These are phyloP conservation scores for Suillus ampliporus DNA, from an alignment of 768 basidiomycete genomes.

Conservation along the genomic window DNA sequence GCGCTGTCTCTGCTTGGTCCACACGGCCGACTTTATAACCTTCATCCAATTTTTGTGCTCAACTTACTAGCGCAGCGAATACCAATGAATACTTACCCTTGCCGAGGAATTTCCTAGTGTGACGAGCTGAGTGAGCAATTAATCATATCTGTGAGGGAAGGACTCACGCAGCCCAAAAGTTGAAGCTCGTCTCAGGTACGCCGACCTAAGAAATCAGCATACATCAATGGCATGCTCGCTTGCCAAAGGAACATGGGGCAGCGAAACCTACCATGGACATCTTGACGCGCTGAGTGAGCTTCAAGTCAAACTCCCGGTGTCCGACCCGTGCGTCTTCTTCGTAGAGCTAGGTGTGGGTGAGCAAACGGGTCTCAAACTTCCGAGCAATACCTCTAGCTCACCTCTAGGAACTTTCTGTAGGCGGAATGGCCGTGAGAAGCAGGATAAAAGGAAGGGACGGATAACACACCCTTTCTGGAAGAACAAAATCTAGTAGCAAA, in stretches of 20 bases:
- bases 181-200: conserved; percentile 93
- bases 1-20: conserved; percentile 95
- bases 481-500: conserved; percentile 70
- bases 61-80: neutral
- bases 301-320: conserved; percentile 94
- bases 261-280: conserved; percentile 90
- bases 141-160: conserved; percentile 8
- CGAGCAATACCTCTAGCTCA: conserved; percentile 28
- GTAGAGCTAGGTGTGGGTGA: conserved; percentile 58
- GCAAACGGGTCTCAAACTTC: neutral
- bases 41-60: conserved; percentile 26
- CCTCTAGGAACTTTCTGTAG: conserved; percentile 81
- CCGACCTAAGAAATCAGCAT: conserved; percentile 70
- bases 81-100: conserved; percentile 55
- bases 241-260: neutral
- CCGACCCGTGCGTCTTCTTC: conserved; percentile 95
- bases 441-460: conserved; percentile 14
- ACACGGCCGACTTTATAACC: conserved; percentile 96
- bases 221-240: neutral
- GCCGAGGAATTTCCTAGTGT: conserved; percentile 75
- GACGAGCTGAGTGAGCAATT: conserved; percentile 6
- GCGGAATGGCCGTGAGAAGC: conserved; percentile 13
- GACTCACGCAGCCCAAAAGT: conserved; percentile 88
- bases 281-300: conserved; percentile 90
- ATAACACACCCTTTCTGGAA: conserved; percentile 90